These are phyloP conservation scores for Actinomortierella ambigua DNA, from an alignment of 371 early-diverging fungal genomes.

Conservation along the genomic window DNA sequence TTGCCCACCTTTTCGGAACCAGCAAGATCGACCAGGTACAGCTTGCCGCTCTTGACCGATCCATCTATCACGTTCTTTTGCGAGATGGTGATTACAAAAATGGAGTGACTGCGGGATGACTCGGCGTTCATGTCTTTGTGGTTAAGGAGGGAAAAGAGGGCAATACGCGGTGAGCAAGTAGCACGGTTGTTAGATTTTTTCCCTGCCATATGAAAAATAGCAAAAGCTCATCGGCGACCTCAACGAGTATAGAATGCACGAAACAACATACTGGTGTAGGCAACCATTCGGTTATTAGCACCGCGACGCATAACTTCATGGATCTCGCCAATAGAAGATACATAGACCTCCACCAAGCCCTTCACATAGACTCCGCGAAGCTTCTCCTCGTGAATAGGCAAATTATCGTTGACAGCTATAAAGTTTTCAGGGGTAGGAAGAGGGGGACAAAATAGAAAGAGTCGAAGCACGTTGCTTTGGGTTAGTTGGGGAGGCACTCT, in stretches of 20 bases:
- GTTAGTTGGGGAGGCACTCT: too few species aligned
- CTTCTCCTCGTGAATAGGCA: slow-evolving; percentile 96
- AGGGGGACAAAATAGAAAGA: too few species aligned
- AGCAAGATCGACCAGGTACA: slow-evolving; percentile 98
- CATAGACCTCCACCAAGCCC: slow-evolving; percentile 92
- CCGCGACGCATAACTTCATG: slow-evolving; percentile 95
- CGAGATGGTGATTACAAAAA: slow-evolving; percentile 94
- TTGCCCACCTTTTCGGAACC: slow-evolving; percentile 99
- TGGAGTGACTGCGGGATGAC: slow-evolving; percentile 96
- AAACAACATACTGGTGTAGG: slow-evolving; percentile 77
- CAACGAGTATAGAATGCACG: not conserved
- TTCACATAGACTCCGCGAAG: slow-evolving; percentile 94
- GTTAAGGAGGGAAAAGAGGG: not conserved
- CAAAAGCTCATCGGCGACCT: slow-evolving; percentile 14
- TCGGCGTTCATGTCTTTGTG: slow-evolving; percentile 94
- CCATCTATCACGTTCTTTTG: slow-evolving; percentile 94
- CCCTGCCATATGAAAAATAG: not conserved
- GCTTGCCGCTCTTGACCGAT: slow-evolving; percentile 85
- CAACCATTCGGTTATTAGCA: slow-evolving; percentile 87
- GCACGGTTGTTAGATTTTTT: not conserved
- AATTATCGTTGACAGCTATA: slow-evolving; percentile 82
- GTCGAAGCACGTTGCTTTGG: too few species aligned
- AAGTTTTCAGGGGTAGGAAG: not conserved
- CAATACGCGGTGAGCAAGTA: not conserved
- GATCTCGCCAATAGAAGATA: slow-evolving; percentile 92